These are phyloP conservation scores for Russula virescens DNA, from an alignment of 768 basidiomycete genomes.

Conservation along the genomic window DNA sequence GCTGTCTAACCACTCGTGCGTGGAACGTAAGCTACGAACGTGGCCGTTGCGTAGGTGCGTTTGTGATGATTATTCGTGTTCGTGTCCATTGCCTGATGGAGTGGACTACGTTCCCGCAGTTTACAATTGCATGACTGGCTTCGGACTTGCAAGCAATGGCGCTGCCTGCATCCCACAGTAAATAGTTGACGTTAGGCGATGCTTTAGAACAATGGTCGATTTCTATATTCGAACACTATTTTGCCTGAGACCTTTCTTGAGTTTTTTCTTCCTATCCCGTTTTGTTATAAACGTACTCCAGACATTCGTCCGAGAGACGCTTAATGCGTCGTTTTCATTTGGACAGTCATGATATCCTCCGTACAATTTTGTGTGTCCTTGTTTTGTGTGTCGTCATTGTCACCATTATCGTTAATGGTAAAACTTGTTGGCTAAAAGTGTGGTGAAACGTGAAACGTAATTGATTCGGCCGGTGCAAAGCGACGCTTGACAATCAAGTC, in stretches of 20 bases:
- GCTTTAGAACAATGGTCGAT: not conserved
- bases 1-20: slow-evolving; percentile 62
- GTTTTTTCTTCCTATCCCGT: not conserved
- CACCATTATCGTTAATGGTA: not conserved
- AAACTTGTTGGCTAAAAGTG: no score
- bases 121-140: slow-evolving; percentile 47
- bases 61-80: not conserved
- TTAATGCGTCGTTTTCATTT: not conserved
- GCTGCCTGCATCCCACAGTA: slow-evolving; percentile 39
- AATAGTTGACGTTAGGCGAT: not conserved
- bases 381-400: not conserved
- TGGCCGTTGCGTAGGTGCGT: slow-evolving; percentile 49
- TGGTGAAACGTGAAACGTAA: no score
- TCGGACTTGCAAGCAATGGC: slow-evolving; percentile 38
- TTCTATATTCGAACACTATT: not conserved
- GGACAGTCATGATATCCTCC: not conserved
- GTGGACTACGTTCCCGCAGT: slow-evolving; percentile 32
- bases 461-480: no score
- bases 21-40: slow-evolving; percentile 67
- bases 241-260: not conserved
- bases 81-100: slow-evolving; percentile 12
- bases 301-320: not conserved
- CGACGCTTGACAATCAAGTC: not conserved
- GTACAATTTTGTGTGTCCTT: no score
- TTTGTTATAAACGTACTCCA: not conserved